Percentiles rank a stretch among this genome's conserved stretches.
These are phyloP conservation scores for Tulasnella sp. DNA, from an alignment of 768 basidiomycete species.

Conservation along the genomic window DNA sequence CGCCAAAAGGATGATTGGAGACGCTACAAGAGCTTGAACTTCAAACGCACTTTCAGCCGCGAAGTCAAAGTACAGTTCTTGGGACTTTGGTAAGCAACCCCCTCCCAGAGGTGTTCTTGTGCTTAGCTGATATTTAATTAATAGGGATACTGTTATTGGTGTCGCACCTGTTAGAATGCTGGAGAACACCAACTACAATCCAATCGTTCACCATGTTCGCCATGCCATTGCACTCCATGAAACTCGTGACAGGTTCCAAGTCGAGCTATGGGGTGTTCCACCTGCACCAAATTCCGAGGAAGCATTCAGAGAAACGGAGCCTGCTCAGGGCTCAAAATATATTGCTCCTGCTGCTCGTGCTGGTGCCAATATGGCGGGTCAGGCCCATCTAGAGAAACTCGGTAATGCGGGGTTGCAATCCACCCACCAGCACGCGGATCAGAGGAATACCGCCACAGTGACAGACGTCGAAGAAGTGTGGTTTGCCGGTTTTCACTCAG, in stretches of 20 bases:
- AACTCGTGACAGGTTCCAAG: constrained; percentile 21
- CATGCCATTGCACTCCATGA: constrained; percentile 24
- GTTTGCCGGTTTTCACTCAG: constrained; percentile 17
- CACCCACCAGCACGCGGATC: no score
- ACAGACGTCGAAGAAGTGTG: constrained; percentile 34
- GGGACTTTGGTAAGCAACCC: constrained; percentile 49
- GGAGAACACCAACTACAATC: constrained; percentile 1
- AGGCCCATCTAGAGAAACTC: no score
- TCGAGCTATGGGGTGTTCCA: constrained; percentile 19
- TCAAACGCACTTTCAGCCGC: constrained; percentile 58
- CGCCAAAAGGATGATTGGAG: constrained; percentile 4
- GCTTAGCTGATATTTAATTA: not conserved
- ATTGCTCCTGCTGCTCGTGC: no score
- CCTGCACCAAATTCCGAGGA: no score
- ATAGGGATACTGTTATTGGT: constrained; percentile 9
- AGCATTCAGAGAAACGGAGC: no score
- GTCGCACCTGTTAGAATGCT: constrained; percentile 6
- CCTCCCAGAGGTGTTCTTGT: not conserved
- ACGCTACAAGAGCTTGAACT: constrained; percentile 32
- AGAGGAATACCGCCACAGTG: no score
- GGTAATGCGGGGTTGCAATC: no score
- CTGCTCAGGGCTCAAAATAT: no score
- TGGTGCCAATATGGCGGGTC: no score
- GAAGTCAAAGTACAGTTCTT: constrained; percentile 56
- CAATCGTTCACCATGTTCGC: constrained; percentile 21